phyloP scores from a whole-genome alignment of 495 filamentous ascomycete genomes.

The Filosporella fistucella region DNA sequence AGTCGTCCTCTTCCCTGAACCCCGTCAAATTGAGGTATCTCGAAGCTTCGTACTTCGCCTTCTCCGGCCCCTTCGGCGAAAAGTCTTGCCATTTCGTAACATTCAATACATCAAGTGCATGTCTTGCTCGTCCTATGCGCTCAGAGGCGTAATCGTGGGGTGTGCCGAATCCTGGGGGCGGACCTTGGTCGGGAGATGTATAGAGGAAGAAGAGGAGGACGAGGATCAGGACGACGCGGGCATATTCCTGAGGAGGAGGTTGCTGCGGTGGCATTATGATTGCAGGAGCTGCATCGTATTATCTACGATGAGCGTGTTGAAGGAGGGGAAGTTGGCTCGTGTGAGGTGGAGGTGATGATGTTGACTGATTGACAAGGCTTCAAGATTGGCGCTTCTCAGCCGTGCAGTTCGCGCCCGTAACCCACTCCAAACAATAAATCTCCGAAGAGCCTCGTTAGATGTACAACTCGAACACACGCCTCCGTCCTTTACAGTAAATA shows the following conservation, averaged over 20 bases:
- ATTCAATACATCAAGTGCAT: conserved; percentile 63
- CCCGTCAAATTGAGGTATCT: conserved; percentile 75
- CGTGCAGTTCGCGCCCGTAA: too few species aligned
- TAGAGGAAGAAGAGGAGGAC: conserved; percentile 32
- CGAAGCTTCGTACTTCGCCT: conserved; percentile 28
- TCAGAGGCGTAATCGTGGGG: conserved; percentile 32
- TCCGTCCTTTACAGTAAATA: too few species aligned
- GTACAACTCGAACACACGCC: too few species aligned
- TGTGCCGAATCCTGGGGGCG: conserved; percentile 33
- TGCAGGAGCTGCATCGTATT: conserved; percentile 10
- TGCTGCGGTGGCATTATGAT: conserved; percentile 15
- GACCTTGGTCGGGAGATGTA: conserved; percentile 26
- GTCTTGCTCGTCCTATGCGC: conserved; percentile 42
- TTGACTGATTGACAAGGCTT: conserved; percentile 2
- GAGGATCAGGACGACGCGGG: conserved; percentile 23
- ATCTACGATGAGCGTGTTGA: not conserved
- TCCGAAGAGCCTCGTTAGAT: too few species aligned
- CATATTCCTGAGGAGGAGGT: conserved; percentile 22
- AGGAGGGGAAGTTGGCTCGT: not conserved
- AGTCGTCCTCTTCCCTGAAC: conserved; percentile 65
- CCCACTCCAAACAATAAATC: too few species aligned
- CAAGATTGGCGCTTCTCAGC: not conserved
- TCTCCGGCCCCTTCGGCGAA: conserved; percentile 36
- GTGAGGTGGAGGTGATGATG: not conserved
- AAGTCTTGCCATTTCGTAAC: conserved; percentile 73